Evolutionary conservation across 768 basidiomycete genomes (phyloP).

Genomic region (Coprinopsis strossmayeri): DNA sequence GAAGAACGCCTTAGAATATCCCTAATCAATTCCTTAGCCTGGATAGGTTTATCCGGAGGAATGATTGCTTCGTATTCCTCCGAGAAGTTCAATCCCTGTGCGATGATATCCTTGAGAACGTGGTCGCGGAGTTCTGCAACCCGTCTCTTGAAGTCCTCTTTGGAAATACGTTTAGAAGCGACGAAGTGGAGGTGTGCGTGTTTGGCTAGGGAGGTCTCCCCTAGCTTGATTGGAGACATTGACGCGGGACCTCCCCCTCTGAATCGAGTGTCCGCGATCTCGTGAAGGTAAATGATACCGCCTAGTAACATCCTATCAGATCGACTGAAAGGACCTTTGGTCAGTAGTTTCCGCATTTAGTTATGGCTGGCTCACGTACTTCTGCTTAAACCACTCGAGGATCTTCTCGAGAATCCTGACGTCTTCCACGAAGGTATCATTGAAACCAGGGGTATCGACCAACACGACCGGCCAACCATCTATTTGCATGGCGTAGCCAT

Average conservation of each 20-base stretch:
- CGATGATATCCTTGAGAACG: neutral
- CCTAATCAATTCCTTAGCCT: neutral
- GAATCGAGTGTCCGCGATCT: neutral
- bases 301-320: neutral
- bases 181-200: neutral
- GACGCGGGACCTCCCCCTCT: neutral
- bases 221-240: neutral
- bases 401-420: slow-evolving; percentile 12
- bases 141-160: neutral
- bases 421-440: slow-evolving; percentile 15
- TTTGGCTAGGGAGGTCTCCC: neutral
- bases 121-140: neutral
- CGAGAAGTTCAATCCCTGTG: neutral
- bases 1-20: neutral
- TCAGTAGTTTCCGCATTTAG: neutral
- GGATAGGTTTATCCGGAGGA: neutral
- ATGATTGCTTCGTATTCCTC: neutral
- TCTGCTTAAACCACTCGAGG: neutral
- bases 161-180: neutral
- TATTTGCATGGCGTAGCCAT: neutral
- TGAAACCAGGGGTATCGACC: slow-evolving; percentile 20
- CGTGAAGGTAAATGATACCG: neutral
- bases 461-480: neutral
- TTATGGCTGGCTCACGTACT: neutral
- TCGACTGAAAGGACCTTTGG: neutral